Percentiles rank a stretch among this genome's conserved stretches.
These are phyloP conservation scores for Taphrina wiesneri DNA, from an alignment of 1,139 yeast species.

Conservation along the genomic window DNA sequence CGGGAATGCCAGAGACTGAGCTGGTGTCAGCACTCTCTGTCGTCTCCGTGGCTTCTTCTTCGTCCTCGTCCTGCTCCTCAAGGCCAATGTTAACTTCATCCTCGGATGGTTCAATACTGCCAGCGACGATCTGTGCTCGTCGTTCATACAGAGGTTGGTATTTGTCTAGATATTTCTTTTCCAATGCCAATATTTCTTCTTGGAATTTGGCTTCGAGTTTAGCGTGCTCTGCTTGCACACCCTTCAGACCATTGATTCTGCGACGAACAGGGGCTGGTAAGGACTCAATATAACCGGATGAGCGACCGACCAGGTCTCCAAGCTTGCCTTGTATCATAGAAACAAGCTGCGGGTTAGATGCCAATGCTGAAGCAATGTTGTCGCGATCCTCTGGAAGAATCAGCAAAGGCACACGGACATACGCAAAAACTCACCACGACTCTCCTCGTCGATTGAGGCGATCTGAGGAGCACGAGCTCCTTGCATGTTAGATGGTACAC, in stretches of 20 bases:
- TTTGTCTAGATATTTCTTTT: conserved; percentile 70
- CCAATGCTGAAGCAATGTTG: conserved; percentile 52
- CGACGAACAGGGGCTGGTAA: conserved; percentile 73
- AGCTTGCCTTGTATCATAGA: conserved; percentile 90
- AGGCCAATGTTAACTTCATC: conserved; percentile 80
- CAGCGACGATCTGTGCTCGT: conserved; percentile 71
- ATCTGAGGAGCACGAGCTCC: conserved; percentile 65
- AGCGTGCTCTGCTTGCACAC: conserved; percentile 80
- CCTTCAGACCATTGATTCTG: conserved; percentile 78
- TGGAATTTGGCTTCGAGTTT: conserved; percentile 88
- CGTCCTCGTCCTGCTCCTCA: conserved; percentile 42
- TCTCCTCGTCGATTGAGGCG: conserved; percentile 76
- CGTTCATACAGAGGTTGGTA: conserved; percentile 76
- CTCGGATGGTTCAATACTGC: conserved; percentile 71
- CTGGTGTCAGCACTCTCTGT: conserved; percentile 40
- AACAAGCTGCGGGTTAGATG: conserved; percentile 73
- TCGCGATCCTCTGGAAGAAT: conserved; percentile 24
- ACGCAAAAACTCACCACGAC: conserved; percentile 38
- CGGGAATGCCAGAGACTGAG: conserved; percentile 71
- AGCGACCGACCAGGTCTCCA: conserved; percentile 78
- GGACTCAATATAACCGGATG: conserved; percentile 79
- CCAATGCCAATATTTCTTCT: conserved; percentile 80
- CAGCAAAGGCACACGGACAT: background rate
- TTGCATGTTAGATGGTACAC: conserved; percentile 73
- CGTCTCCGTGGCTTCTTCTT: conserved; percentile 48